A percentile compares a stretch with the other conserved stretches of the same genome.
phyloP scores from a whole-genome alignment of 768 basidiomycete genomes.

The Albatrellus ellisii region DNA sequence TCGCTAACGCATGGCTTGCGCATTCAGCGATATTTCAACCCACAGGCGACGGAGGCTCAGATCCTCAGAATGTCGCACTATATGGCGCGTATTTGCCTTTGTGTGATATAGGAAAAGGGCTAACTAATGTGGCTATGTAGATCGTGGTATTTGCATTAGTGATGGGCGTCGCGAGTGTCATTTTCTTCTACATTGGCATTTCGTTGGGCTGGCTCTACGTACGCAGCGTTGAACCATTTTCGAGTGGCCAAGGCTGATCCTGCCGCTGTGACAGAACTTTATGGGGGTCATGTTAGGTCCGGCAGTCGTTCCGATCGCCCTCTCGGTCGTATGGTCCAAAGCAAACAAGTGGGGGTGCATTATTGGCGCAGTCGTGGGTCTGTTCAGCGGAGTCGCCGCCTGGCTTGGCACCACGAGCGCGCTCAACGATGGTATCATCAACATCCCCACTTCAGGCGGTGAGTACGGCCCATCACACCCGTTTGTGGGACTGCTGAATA shows the following conservation, averaged over 20 bases:
- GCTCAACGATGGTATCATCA: constrained; percentile 58
- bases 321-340: constrained; percentile 74
- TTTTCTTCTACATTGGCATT: constrained; percentile 85
- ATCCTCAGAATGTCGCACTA: constrained; percentile 55
- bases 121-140: too few relatives aligned
- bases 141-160: too few relatives aligned
- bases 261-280: constrained; percentile 41
- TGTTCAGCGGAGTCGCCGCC: constrained; percentile 54
- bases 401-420: constrained; percentile 78
- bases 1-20: background rate
- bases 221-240: constrained; percentile 18
- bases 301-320: constrained; percentile 77
- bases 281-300: constrained; percentile 83
- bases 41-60: constrained; percentile 60
- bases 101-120: too few relatives aligned
- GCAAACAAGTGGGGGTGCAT: constrained; percentile 83
- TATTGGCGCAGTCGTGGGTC: constrained; percentile 56
- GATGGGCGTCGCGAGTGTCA: constrained; percentile 76
- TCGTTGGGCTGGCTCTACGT: constrained; percentile 93
- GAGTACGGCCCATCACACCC: constrained; percentile 15
- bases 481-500: constrained; percentile 13
- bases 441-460: constrained; percentile 39
- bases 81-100: constrained; percentile 45
- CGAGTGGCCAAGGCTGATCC: background rate
- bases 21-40: constrained; percentile 66